Evolutionary conservation across 768 basidiomycete species (phyloP).

Genomic region (Hygrocybe coccinea): DNA sequence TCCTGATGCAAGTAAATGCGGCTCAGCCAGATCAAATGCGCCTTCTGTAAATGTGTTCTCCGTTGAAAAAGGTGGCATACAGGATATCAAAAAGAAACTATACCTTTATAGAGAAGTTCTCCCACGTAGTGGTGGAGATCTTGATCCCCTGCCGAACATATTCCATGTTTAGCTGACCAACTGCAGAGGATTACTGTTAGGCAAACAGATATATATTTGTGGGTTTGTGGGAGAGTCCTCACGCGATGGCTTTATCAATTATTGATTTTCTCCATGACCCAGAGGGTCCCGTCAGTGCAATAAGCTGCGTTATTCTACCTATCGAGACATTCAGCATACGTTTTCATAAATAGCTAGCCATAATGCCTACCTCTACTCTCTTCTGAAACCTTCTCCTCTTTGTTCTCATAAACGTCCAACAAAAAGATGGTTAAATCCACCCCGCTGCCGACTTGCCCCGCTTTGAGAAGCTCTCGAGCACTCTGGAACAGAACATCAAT

Average conservation of each 20-base stretch:
- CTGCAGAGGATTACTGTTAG: constrained; percentile 38
- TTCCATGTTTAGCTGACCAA: constrained; percentile 78
- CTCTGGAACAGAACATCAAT: constrained; percentile 92
- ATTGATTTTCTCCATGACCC: constrained; percentile 90
- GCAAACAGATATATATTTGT: constrained; percentile 1
- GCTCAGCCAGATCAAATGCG: constrained; percentile 68
- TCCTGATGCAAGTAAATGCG: constrained; percentile 78
- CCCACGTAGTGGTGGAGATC: constrained; percentile 87
- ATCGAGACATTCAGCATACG: constrained; percentile 12
- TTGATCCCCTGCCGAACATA: constrained; percentile 84
- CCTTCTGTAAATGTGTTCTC: constrained; percentile 49
- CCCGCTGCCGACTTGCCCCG: constrained; percentile 84
- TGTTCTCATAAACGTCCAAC: constrained; percentile 77
- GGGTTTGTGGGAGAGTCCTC: constrained; percentile 27
- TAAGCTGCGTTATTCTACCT: constrained; percentile 88
- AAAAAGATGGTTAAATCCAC: constrained; percentile 78
- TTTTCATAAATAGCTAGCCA: neutral
- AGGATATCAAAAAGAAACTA: constrained; percentile 3
- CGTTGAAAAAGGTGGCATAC: neutral
- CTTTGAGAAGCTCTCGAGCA: constrained; percentile 82
- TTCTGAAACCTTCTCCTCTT: constrained; percentile 66
- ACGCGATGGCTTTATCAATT: constrained; percentile 82
- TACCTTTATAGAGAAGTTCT: constrained; percentile 81
- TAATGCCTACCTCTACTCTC: constrained; percentile 70
- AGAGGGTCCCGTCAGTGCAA: constrained; percentile 73